Conservation (phyloP, 208 protist species). For the Leishmania arabica region DNA sequence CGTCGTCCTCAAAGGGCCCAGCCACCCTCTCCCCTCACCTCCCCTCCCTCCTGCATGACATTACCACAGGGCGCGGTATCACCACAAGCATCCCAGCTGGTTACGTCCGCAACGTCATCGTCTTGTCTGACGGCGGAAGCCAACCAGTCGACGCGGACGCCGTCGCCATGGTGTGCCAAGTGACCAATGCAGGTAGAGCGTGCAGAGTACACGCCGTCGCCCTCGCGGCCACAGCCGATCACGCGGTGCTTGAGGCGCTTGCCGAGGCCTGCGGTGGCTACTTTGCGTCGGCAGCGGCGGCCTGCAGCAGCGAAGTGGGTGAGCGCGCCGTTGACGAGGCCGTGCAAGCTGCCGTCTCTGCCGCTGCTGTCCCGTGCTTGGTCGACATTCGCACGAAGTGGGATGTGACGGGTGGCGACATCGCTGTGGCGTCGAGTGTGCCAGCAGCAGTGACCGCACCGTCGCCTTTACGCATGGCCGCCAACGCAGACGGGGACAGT, state of each 20-base stretch:
- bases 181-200: conserved; percentile 17
- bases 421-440: background rate
- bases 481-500: conserved; percentile 5
- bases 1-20: background rate
- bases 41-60: conserved; percentile 37
- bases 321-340: conserved; percentile 23
- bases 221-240: conserved; percentile 33
- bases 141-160: conserved; percentile 12
- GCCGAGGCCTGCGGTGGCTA: conserved; percentile 46
- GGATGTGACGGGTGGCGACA: conserved; percentile 8
- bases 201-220: conserved; percentile 64
- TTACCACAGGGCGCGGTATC: conserved; percentile 13
- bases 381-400: conserved; percentile 36
- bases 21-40: conserved; percentile 34
- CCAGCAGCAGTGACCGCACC: background rate
- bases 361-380: conserved; percentile 58
- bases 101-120: conserved; percentile 70
- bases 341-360: conserved; percentile 39
- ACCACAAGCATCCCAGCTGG: conserved; percentile 35
- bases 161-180: conserved; percentile 41
- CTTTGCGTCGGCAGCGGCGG: conserved; percentile 27
- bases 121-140: conserved; percentile 55
- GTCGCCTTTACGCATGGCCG: conserved; percentile 18
- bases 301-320: background rate
- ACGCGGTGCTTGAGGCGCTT: conserved; percentile 51